These are phyloP conservation scores for Bolboschoenoplectus hybrid DNA, from an alignment of 202 grass and related monocot genomes.

Conservation along the genomic window DNA sequence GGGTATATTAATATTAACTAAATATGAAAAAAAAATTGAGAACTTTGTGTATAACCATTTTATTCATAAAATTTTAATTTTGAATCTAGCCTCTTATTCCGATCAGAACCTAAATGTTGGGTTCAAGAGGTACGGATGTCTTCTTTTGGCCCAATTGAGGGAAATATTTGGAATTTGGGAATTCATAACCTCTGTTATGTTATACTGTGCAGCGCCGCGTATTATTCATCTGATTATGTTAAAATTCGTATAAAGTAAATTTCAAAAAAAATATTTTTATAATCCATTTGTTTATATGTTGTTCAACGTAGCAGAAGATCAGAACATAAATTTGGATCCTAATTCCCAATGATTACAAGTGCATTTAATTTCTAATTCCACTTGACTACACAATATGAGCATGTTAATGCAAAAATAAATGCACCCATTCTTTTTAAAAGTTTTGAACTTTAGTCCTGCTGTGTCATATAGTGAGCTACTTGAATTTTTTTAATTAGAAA, in stretches of 20 bases:
- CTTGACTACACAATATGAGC: neutral
- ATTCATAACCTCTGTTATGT: too few relatives aligned
- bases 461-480: conserved; percentile 10
- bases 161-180: neutral
- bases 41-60: neutral
- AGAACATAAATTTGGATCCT: neutral
- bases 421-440: neutral
- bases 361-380: neutral
- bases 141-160: too few relatives aligned
- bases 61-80: neutral
- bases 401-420: conserved; percentile 8
- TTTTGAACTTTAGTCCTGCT: conserved; percentile 5
- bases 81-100: too few relatives aligned
- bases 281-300: too few relatives aligned
- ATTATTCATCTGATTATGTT: too few relatives aligned
- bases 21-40: neutral
- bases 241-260: too few relatives aligned
- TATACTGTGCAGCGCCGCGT: accelerated
- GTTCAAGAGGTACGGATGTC: too few relatives aligned
- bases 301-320: too few relatives aligned
- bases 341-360: neutral
- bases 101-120: too few relatives aligned
- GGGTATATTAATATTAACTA: neutral
- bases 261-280: too few relatives aligned
- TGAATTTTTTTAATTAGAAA: conserved; percentile 10